Conservation (phyloP, 768 basidiomycete genomes). For the Postia placenta region DNA sequence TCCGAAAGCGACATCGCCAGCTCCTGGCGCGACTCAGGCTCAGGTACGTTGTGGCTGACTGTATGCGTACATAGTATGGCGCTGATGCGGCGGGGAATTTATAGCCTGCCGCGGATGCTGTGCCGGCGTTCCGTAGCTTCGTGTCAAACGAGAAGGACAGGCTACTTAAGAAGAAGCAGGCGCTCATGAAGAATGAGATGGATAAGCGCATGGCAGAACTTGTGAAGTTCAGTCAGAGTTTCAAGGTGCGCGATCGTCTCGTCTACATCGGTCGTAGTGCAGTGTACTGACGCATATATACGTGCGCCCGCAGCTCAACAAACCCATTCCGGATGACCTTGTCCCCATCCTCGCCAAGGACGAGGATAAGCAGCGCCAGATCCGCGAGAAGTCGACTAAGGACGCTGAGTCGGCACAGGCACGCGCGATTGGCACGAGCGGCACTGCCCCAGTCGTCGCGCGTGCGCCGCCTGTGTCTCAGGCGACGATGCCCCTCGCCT, state of each 20-base stretch:
- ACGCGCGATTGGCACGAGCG: conserved; percentile 49
- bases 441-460: conserved; percentile 39
- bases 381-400: conserved; percentile 67
- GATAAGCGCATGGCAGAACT: conserved; percentile 92
- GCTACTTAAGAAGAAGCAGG: conserved; percentile 85
- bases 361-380: conserved; percentile 80
- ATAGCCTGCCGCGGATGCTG: conserved; percentile 66
- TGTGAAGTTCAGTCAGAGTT: conserved; percentile 86
- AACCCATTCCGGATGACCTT: conserved; percentile 92
- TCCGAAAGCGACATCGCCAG: conserved; percentile 10
- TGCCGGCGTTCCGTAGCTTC: conserved; percentile 87
- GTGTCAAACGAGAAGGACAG: conserved; percentile 89
- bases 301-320: conserved; percentile 61
- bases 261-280: not conserved
- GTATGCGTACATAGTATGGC: not conserved
- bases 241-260: conserved; percentile 62
- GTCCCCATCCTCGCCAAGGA: conserved; percentile 92
- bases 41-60: not conserved
- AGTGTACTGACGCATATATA: not conserved
- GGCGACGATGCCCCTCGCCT: conserved; percentile 34
- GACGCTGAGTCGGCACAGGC: conserved; percentile 65
- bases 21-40: conserved; percentile 7
- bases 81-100: not conserved
- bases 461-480: conserved; percentile 21
- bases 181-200: conserved; percentile 86